Evolutionary conservation across 345 rosid species (phyloP).

Genomic region (Gossypium anomalum): DNA sequence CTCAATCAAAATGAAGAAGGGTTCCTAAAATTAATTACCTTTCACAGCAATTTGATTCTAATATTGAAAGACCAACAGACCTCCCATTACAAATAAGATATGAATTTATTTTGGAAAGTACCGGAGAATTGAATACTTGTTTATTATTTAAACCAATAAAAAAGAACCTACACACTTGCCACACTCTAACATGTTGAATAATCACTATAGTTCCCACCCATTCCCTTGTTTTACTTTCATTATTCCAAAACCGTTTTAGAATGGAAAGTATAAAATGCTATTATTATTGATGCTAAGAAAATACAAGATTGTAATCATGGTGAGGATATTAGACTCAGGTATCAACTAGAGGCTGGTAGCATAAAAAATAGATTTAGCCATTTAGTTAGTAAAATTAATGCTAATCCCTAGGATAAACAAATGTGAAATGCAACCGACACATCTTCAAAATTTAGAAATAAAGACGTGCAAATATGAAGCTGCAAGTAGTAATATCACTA

Average conservation of each 20-base stretch:
- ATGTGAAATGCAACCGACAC: neutral
- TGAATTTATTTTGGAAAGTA: no score
- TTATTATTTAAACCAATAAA: neutral
- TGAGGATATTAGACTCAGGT: neutral
- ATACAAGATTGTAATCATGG: neutral
- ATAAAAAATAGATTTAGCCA: neutral
- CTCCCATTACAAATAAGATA: neutral
- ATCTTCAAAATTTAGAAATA: neutral
- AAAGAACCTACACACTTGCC: neutral
- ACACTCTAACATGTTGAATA: neutral
- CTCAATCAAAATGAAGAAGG: neutral
- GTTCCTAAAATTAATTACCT: neutral
- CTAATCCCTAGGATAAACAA: neutral
- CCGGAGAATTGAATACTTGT: no score
- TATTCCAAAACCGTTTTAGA: neutral
- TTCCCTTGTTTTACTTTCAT: neutral
- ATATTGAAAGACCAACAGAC: neutral
- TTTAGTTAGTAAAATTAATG: neutral
- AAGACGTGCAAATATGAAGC: neutral
- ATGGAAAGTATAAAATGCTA: neutral
- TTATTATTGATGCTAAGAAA: neutral
- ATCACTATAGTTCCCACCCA: neutral
- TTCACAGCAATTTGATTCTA: neutral
- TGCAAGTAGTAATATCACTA: neutral
- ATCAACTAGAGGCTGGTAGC: neutral